Base-by-base conservation (phyloP, 306 rosid species). In the Astragalus glycyphyllos region DNA sequence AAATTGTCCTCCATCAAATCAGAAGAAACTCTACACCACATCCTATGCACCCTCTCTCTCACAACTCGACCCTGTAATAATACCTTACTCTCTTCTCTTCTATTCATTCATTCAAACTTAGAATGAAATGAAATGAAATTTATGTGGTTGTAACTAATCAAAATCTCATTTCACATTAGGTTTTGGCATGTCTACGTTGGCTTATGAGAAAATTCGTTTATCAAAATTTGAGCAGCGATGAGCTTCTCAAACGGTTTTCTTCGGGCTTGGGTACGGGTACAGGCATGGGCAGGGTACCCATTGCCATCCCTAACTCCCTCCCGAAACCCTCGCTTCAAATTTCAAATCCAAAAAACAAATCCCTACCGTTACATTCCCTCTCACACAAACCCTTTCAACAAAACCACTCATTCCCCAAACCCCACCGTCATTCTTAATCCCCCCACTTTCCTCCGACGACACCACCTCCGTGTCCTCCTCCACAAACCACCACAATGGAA, bases 131-230 rank as follows among this genome's bases (percentile, higher is more conserved):
- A 29, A 20, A 20, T n/a, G n/a, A n/a, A n/a, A n/a, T n/a, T 20
- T 20, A 20, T 20, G 23, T 20, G 23, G 2, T 20, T 1, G 23
- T 20, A 20, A 20, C 23, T 78, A 55, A 63, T 44, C 46, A 15
- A 46, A 54, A 54, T 67, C 16, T 12, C 37, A 1, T 5, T 46
- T 26, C 1, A 42, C 7, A 1, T 34, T 59, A 86, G 95, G 81
- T 84, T 7, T 58, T 89, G 86, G 88, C 78, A 53, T 89, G 87
- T 45, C 90, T 87, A 34, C 87, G 96, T 23, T 89, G 73, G 53
- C 88, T 89, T 31, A 69, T 87, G 75, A 76, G 96, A 57, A 89
- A 80, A 82, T 87, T 78, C 45, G 87, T 55, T 4, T 66, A 71
- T 51, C 79, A 71, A 5, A 74, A 74, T 49, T 44, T 81, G 26